Evolutionary conservation across 2,329 filamentous ascomycete genomes (phyloP), one percentile per base, ranked within the genome.

Genomic region (Pyricularia sp.): DNA sequence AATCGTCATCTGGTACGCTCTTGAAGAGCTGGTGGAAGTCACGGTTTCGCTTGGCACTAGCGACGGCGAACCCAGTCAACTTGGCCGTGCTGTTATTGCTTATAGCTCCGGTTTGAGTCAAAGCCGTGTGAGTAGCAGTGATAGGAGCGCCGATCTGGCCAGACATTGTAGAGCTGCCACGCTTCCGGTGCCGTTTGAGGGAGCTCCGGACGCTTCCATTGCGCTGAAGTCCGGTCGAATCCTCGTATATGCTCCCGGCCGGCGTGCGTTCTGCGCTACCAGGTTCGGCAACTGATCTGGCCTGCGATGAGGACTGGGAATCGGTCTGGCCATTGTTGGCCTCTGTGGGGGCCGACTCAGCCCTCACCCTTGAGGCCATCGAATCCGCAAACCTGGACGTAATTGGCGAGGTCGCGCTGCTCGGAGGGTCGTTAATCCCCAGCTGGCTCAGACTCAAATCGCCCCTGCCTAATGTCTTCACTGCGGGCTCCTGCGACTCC

Each of bases 1-100:
- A 97, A 75, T 99, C 94, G 71, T 99, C 94, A 69, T 97, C 93
- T 0, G 96, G 94, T 0, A 99, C 94, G 73, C 93, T 97, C 76
- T 94, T 90, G 80, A 99, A 99, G 2, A 96, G 78, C 66, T 84
- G 84, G 75, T 99, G 94, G 71, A 97, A 99, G 72, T 97, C 94
- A 62, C 91, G 86, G 76, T 99, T 99, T 65, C 96, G 86, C 78
- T 94, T 97, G 75, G 96, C 96, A 74, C 90, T 96, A 62, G 94
- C 94, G 68, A 97, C 92, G 62, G 94, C 93, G 74, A 99, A 99
- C 0, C 94, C 94, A 4, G 93, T 96, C 68, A 96, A 81, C 68
- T 93, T 92, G 57, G 90, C 88, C 7, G 85, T 82, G 69, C 82
- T 91, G 19, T 62, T 40, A 10, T 57, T 57, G 33, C 33, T 44